Evolutionary conservation across 805 yeast species (phyloP), one percentile per base, ranked within the genome.

Genomic region (Wickerhamiella galacta): DNA sequence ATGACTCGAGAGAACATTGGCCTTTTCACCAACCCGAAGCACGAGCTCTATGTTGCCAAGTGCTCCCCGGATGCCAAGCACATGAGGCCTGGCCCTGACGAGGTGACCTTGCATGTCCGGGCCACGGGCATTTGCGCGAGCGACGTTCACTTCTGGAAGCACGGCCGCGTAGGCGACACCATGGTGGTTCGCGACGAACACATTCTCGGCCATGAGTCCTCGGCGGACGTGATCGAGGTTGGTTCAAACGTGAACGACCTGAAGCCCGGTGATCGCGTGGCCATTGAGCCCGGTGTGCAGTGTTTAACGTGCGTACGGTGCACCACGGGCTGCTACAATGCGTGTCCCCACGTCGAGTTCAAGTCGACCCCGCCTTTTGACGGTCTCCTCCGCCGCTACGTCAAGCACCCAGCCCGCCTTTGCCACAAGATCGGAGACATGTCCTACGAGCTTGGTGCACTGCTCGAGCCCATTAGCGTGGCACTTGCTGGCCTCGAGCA

Each of bases 111-210:
- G 27, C 72, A 68, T 46, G 64, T 73, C 27, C 60, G 68, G 39
- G 70, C 72, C 32, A 72, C 79, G 6, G 83, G 83, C 18, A 75
- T 75, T 42, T 76, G 83, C 53, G 83, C 83, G 12, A 68, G 78
- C 16, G 85, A 76, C 51, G 61, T 74, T 39, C 82, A 75, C 49
- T 73, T 72, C 55, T 71, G 69, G 57, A 63, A 69, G 35, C 71
- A 69, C 39, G 83, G 82, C 29, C 64, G 60, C 36, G 73, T 74
- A 38, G 79, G 62, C 17, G 56, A 52, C 24, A 52, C 56, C 19
- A 51, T 71, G 48, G 72, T 72, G n/a, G 69, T 70, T 30, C 58
- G 68, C 14, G 78, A 70, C 43, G 78, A 76, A 16, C 74, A 75
- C 4, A 50, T 55, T 16, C 59, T 66, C 4, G 63, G 76, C 54